These are phyloP conservation scores for Huntiella omanensis DNA, from an alignment of 2,329 filamentous ascomycete species.

Conservation along the genomic window DNA sequence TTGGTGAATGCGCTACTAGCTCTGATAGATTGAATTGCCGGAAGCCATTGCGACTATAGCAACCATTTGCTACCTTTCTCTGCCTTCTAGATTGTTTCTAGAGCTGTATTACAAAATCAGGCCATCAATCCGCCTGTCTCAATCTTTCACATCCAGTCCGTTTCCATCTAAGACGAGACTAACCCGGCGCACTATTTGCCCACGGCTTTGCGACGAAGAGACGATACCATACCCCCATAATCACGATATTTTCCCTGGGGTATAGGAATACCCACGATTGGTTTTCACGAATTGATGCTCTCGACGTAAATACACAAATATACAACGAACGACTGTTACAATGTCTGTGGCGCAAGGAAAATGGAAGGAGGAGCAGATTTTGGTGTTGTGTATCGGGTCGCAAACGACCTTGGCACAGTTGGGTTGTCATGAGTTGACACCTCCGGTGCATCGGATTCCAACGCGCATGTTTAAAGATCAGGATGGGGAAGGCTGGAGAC, in stretches of 20 bases:
- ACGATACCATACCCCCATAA: too few species aligned
- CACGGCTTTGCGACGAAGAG: too few species aligned
- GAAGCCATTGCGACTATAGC: too few species aligned
- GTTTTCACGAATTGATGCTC: neutral
- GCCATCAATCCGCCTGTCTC: too few species aligned
- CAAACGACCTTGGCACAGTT: conserved; percentile 81
- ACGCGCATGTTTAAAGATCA: conserved; percentile 89
- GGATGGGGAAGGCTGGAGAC: conserved; percentile 55
- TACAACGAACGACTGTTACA: conserved; percentile 8
- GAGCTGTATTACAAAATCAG: too few species aligned
- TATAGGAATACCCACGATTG: too few species aligned
- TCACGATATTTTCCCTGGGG: too few species aligned
- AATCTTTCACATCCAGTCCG: too few species aligned
- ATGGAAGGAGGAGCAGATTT: conserved; percentile 46
- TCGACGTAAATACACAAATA: neutral
- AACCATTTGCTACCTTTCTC: neutral
- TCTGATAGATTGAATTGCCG: too few species aligned
- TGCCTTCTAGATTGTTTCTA: neutral
- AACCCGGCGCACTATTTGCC: too few species aligned
- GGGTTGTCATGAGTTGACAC: conserved; percentile 77
- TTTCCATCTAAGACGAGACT: too few species aligned
- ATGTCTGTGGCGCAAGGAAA: conserved; percentile 40
- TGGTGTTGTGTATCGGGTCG: conserved; percentile 65
- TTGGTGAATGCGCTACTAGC: too few species aligned
- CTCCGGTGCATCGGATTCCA: conserved; percentile 65